These are phyloP conservation scores for Acacia acuminata DNA, from an alignment of 306 rosid species.

Conservation along the genomic window DNA sequence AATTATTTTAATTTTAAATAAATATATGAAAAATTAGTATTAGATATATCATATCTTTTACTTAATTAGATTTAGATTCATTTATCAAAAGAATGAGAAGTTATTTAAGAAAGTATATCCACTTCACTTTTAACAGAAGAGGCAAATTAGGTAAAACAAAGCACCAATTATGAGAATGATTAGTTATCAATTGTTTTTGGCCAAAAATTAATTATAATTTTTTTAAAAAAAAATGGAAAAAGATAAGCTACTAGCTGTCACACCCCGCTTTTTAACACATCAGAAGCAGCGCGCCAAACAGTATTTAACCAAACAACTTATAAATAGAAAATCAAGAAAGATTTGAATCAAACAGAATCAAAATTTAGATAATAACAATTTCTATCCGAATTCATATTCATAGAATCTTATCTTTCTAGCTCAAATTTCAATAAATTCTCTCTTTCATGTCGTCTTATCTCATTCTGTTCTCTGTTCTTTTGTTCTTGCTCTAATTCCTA, in stretches of 20 bases:
- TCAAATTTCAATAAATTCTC: background rate
- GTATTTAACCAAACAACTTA: slow-evolving; percentile 19
- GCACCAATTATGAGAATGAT: too few species aligned
- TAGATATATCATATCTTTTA: too few species aligned
- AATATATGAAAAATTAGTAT: too few species aligned
- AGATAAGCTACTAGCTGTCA: background rate
- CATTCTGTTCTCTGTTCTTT: background rate
- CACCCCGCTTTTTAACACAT: background rate
- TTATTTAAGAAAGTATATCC: too few species aligned
- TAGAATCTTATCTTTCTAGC: background rate
- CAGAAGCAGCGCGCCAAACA: slow-evolving; percentile 31
- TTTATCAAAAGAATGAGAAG: too few species aligned
- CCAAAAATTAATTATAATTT: too few species aligned
- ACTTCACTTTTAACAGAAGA: too few species aligned
- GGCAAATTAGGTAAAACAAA: too few species aligned
- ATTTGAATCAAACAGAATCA: background rate
- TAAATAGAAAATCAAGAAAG: background rate
- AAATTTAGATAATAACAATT: background rate
- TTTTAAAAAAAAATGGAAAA: too few species aligned
- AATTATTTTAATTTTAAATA: too few species aligned
- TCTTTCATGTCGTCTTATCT: background rate
- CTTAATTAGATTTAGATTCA: too few species aligned
- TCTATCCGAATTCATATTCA: background rate
- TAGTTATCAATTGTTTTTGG: too few species aligned
- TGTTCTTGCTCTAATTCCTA: background rate